A percentile compares a stretch with the other conserved stretches of the same genome.
Conservation (phyloP, 2,329 filamentous ascomycete species). For the Xylaria sp. region DNA sequence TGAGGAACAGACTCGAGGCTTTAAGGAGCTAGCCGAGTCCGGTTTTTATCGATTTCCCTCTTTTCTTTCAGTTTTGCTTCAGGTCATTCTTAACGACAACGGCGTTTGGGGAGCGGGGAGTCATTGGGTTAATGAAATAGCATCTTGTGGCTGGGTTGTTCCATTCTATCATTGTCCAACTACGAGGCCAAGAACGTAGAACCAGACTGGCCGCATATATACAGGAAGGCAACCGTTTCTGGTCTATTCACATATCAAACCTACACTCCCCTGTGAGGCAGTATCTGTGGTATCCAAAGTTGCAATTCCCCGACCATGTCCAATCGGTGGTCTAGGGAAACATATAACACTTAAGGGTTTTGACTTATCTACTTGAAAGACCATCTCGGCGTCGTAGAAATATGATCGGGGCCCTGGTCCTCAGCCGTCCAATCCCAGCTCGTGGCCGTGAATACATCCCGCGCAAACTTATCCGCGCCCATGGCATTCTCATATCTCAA, state of each 20-base stretch:
- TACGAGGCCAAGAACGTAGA: constrained; percentile 19
- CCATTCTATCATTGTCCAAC: constrained; percentile 19
- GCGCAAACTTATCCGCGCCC: constrained; percentile 63
- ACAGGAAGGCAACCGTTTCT: constrained; percentile 24
- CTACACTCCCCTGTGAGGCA: background rate
- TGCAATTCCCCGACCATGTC: no score
- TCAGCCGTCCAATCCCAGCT: constrained; percentile 71
- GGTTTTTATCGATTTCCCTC: background rate
- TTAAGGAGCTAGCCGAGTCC: constrained; percentile 77
- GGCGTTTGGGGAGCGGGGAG: constrained; percentile 41
- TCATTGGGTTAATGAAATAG: constrained; percentile 33
- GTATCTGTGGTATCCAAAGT: constrained; percentile 3
- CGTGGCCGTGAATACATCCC: constrained; percentile 65
- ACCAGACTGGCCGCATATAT: constrained; percentile 28
- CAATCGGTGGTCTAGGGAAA: background rate
- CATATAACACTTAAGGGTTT: background rate
- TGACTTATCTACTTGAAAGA: constrained; percentile 35
- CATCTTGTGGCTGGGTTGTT: constrained; percentile 29
- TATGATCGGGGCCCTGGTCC: constrained; percentile 44
- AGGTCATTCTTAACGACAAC: constrained; percentile 26
- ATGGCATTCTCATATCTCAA: constrained; percentile 62
- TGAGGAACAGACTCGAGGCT: constrained; percentile 90
- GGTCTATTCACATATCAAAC: constrained; percentile 9
- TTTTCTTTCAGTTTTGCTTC: background rate
- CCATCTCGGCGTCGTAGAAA: constrained; percentile 45